Base-by-base conservation (phyloP, 2,329 filamentous ascomycete genomes). In the Cordyceps javanica region DNA sequence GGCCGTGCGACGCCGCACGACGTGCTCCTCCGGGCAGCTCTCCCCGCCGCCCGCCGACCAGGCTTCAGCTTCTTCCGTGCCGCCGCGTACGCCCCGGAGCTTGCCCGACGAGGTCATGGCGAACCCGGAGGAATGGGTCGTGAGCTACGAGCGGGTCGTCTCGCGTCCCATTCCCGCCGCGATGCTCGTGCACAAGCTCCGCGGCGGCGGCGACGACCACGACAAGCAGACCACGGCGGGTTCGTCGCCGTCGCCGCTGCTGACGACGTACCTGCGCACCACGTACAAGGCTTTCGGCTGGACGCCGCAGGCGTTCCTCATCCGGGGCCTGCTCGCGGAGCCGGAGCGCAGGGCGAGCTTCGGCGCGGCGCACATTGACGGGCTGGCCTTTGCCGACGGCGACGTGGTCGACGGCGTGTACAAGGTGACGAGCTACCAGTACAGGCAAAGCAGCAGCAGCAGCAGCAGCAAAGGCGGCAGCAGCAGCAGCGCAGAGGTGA, bases 401-500 rank as follows among this genome's bases (percentile, higher is more conserved):
- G 67, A 73, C 39, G 19, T 68, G 2, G 67, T 68, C 45, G 68
- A 69, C 41, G 70, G 70, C 21, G 65, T 67, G 2, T 71, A 70
- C 60, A 58, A 48, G 55, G 41, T 45, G 23, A 45, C 41, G 23
- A 28, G 41, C 23, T 45, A 45, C 41, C 23, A 45, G 41, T 7
- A 32, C 28, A n/a, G 36, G 14, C 44, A 23, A 1, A 60, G 28
- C n/a, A 26, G 60, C 10, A 13, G 52, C 38, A 4, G 60, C 56
- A 13, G 68, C 67, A 39, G 61, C 69, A 14, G 61, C n/a, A 68
- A 72, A 62, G 63, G 55, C 68, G 4, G 65, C 68, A 32, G 59
- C 62, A 23, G 23, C 4, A 13, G 3, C 68, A n/a, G 6, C 39
- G 34, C 11, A 44, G 45, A 9, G 61, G 58, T 14, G 67, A 67